Percentiles rank a stretch among this genome's conserved stretches.
These are phyloP conservation scores for Letharia lupina DNA, from an alignment of 495 filamentous ascomycete genomes.

Conservation along the genomic window DNA sequence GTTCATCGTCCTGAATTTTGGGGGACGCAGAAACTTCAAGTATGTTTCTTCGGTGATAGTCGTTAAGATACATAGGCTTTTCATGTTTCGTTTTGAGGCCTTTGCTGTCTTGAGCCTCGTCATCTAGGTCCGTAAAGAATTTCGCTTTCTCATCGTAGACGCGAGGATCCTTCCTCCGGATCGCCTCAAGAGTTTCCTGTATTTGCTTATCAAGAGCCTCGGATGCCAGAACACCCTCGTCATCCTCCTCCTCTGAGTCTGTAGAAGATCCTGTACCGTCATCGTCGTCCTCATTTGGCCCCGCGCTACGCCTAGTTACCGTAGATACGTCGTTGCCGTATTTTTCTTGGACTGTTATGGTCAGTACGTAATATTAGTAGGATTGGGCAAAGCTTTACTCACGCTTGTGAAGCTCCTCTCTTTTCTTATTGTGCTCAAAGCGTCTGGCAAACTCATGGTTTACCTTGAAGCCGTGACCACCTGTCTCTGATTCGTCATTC, in stretches of 20 bases:
- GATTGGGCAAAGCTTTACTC: constrained; percentile 31
- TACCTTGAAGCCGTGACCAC: constrained; percentile 55
- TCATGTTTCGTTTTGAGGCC: constrained; percentile 45
- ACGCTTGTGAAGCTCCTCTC: constrained; percentile 80
- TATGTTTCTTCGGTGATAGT: constrained; percentile 85
- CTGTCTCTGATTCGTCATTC: constrained; percentile 12
- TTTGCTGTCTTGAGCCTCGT: constrained; percentile 32
- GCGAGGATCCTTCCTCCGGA: constrained; percentile 78
- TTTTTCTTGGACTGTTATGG: constrained; percentile 69
- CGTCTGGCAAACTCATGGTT: constrained; percentile 83
- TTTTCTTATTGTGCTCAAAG: constrained; percentile 95
- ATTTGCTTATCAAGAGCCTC: constrained; percentile 79
- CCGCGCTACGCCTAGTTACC: constrained; percentile 28
- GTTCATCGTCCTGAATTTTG: constrained; percentile 44
- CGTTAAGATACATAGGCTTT: constrained; percentile 76
- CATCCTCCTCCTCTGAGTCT: constrained; percentile 76
- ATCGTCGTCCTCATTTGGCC: constrained; percentile 32
- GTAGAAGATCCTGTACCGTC: constrained; percentile 50
- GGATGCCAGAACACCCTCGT: constrained; percentile 75
- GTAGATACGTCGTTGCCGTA: constrained; percentile 50
- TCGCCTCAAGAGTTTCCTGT: constrained; percentile 71
- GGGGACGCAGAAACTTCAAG: constrained; percentile 52
- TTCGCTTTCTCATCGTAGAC: constrained; percentile 71
- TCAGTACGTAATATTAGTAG: constrained; percentile 9
- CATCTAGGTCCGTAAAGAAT: constrained; percentile 65